phyloP scores from a whole-genome alignment of 352 stramenopile genomes.

The Pythium sukuiense region DNA sequence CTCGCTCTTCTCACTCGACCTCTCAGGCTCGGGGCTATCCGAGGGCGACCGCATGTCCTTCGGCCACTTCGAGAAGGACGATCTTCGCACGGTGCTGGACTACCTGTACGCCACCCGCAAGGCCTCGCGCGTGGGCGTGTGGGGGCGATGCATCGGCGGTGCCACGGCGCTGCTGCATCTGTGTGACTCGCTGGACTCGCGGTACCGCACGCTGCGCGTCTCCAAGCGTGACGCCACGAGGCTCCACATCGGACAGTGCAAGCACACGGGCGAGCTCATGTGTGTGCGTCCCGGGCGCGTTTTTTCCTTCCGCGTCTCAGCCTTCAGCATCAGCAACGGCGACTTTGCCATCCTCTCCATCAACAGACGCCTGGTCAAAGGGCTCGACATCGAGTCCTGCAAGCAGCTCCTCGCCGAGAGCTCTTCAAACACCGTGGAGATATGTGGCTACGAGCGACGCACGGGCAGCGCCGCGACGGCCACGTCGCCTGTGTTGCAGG shows the following conservation, averaged over 20 bases:
- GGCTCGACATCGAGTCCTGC: slow-evolving; percentile 38
- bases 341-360: slow-evolving; percentile 76
- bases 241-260: slow-evolving; percentile 54
- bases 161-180: slow-evolving; percentile 55
- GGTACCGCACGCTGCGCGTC: slow-evolving; percentile 54
- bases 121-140: slow-evolving; percentile 57
- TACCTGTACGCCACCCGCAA: slow-evolving; percentile 63
- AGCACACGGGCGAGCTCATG: slow-evolving; percentile 37
- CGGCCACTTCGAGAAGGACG: slow-evolving; percentile 67
- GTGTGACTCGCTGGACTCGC: slow-evolving; percentile 36
- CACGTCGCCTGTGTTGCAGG: not conserved
- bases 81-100: slow-evolving; percentile 57
- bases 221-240: slow-evolving; percentile 34
- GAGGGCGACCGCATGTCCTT: slow-evolving; percentile 69
- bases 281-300: slow-evolving; percentile 47
- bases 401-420: slow-evolving; percentile 37
- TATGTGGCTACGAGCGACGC: slow-evolving; percentile 31
- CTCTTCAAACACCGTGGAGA: slow-evolving; percentile 15
- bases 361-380: slow-evolving; percentile 42
- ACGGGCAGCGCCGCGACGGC: not conserved
- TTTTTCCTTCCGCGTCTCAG: slow-evolving; percentile 56
- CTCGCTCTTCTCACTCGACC: slow-evolving; percentile 71
- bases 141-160: slow-evolving; percentile 67
- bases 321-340: slow-evolving; percentile 52
- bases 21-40: slow-evolving; percentile 69